phyloP scores from a whole-genome alignment of 2,329 filamentous ascomycete species.

The Fusarium sp. region DNA sequence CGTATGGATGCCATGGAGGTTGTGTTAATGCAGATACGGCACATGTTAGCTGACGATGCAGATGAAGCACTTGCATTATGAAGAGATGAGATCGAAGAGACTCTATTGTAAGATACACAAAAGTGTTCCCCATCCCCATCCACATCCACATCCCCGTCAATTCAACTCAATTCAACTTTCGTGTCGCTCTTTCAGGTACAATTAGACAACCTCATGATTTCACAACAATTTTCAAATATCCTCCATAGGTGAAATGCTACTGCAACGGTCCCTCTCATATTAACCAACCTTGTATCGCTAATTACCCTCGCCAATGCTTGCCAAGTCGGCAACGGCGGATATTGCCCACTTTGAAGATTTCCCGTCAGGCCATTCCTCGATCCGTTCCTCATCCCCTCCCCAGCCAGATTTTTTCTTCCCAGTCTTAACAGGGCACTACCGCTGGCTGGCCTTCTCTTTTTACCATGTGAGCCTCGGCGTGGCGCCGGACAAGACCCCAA shows the following conservation, averaged over 20 bases:
- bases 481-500: conserved; percentile 30
- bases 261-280: neutral
- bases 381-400: neutral
- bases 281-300: conserved; percentile 1
- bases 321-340: conserved; percentile 42
- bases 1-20: conserved; percentile 5
- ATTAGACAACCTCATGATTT: conserved; percentile 6
- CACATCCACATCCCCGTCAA: neutral
- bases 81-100: no score
- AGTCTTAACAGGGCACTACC: conserved; percentile 1
- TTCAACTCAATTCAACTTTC: neutral
- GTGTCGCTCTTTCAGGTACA: neutral
- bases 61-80: no score
- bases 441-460: neutral
- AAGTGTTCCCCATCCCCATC: no score
- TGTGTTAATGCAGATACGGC: conserved; percentile 2
- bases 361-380: conserved; percentile 20
- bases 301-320: conserved; percentile 10
- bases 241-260: neutral
- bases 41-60: neutral
- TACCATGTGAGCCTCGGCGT: conserved; percentile 46
- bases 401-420: neutral
- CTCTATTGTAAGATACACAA: no score
- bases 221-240: neutral
- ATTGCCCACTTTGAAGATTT: conserved; percentile 6